These are phyloP conservation scores for Phytomonas sp. DNA, from an alignment of 208 protist species.

Conservation along the genomic window DNA sequence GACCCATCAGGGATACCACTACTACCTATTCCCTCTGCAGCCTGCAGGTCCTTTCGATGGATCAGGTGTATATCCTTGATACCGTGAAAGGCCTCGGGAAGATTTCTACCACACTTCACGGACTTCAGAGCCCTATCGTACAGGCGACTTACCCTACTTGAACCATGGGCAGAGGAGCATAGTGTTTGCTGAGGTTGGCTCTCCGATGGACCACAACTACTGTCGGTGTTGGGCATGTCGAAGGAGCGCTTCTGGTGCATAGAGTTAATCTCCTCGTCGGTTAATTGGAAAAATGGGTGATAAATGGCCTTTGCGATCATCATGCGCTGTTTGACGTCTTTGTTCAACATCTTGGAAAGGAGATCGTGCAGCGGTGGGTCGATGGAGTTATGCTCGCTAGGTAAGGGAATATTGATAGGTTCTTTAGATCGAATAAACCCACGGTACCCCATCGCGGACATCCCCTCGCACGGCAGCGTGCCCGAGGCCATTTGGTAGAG, in stretches of 20 bases:
- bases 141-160: slow-evolving; percentile 12
- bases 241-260: not conserved
- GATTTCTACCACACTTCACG: slow-evolving; percentile 48
- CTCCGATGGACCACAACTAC: not conserved
- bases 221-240: not conserved
- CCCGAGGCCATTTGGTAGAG: slow-evolving; percentile 76
- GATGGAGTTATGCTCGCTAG: not conserved
- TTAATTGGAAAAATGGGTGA: slow-evolving; percentile 55
- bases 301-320: slow-evolving; percentile 29
- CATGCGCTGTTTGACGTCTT: slow-evolving; percentile 52
- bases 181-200: not conserved
- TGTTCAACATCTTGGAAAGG: slow-evolving; percentile 57
- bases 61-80: slow-evolving; percentile 38
- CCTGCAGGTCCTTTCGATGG: slow-evolving; percentile 18
- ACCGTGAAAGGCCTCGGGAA: slow-evolving; percentile 53
- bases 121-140: slow-evolving; percentile 32
- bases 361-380: slow-evolving; percentile 45
- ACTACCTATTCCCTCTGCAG: not conserved
- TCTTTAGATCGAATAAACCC: not conserved
- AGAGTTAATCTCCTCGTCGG: slow-evolving; percentile 3
- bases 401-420: slow-evolving; percentile 14
- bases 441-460: not conserved
- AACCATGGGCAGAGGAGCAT: not conserved
- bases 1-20: not conserved
- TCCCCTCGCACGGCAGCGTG: slow-evolving; percentile 28